These are phyloP conservation scores for Porpolomopsis calyptriformis DNA, from an alignment of 768 basidiomycete species.

Conservation along the genomic window DNA sequence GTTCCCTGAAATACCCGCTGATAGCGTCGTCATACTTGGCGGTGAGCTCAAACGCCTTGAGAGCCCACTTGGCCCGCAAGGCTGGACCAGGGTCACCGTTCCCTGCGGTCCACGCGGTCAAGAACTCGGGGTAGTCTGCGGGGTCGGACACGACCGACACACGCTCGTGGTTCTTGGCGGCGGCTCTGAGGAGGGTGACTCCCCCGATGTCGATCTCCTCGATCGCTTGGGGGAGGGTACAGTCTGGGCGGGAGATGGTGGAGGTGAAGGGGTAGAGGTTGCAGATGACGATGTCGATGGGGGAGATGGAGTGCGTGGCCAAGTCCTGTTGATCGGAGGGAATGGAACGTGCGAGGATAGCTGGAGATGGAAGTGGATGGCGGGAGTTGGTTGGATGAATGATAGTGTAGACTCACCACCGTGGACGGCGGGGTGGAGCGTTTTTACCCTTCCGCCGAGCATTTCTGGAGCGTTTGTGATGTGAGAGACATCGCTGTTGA, in stretches of 20 bases:
- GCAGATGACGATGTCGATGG: constrained; percentile 96
- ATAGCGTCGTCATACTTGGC: constrained; percentile 93
- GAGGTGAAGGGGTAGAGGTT: constrained; percentile 96
- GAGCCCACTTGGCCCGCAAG: constrained; percentile 68
- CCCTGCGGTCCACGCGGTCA: constrained; percentile 64
- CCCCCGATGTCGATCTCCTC: constrained; percentile 99
- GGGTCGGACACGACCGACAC: constrained; percentile 87
- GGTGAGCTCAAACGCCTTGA: constrained; percentile 97
- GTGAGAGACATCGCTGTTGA: constrained; percentile 82
- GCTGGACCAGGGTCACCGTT: constrained; percentile 65
- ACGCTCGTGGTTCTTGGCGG: constrained; percentile 95
- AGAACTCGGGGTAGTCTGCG: constrained; percentile 73
- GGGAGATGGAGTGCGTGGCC: constrained; percentile 70
- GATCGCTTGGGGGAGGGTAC: constrained; percentile 84
- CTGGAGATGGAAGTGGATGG: constrained; percentile 26
- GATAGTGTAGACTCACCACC: constrained; percentile 49
- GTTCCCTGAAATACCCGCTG: constrained; percentile 90
- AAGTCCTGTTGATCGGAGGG: constrained; percentile 86
- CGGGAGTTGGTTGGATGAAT: not conserved
- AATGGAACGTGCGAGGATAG: constrained; percentile 89
- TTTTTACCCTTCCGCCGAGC: constrained; percentile 97
- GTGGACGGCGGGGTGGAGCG: constrained; percentile 94
- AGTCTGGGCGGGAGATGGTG: constrained; percentile 79
- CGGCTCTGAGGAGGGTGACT: constrained; percentile 92
- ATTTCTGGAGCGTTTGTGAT: constrained; percentile 98